A percentile compares a stretch with the other conserved stretches of the same genome.
phyloP scores from a whole-genome alignment of 2,329 filamentous ascomycete species.

The Alternaria panax region DNA sequence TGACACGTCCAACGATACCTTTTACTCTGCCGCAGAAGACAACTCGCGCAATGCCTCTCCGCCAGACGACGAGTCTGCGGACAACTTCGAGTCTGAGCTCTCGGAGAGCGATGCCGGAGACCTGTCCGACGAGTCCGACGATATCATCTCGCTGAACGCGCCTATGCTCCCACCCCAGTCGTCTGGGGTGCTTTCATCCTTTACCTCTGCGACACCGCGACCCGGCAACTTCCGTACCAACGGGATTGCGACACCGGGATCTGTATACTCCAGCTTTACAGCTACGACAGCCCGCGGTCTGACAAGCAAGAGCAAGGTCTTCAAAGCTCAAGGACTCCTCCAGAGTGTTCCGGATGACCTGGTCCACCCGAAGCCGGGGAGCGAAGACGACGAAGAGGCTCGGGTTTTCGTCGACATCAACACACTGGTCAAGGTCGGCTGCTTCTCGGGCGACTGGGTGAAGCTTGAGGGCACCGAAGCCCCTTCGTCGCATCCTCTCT shows the following conservation, averaged over 20 bases:
- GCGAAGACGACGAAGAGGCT: conserved; percentile 86
- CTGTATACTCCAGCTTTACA: conserved; percentile 88
- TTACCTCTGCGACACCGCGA: conserved; percentile 82
- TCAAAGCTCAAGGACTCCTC: conserved; percentile 81
- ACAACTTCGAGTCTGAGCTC: conserved; percentile 63
- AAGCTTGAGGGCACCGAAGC: conserved; percentile 80
- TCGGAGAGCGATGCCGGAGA: conserved; percentile 74
- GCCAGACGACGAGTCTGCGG: conserved; percentile 51
- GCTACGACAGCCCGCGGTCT: conserved; percentile 78
- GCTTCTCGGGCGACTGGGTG: conserved; percentile 98
- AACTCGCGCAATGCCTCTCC: conserved; percentile 51
- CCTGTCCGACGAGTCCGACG: conserved; percentile 89
- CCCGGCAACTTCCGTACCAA: conserved; percentile 74
- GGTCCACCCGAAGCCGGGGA: conserved; percentile 81
- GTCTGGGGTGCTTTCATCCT: conserved; percentile 79
- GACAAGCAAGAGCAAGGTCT: conserved; percentile 76
- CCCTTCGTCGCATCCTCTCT: conserved; percentile 71
- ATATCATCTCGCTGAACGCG: conserved; percentile 87
- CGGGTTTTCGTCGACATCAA: conserved; percentile 90
- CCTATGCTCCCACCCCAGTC: conserved; percentile 79
- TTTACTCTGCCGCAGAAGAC: conserved; percentile 91
- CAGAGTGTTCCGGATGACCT: conserved; percentile 76
- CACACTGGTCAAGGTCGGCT: conserved; percentile 86
- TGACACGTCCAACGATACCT: conserved; percentile 87
- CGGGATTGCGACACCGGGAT: conserved; percentile 82